These are phyloP conservation scores for Pseudogymnoascus sp. DNA, from an alignment of 2,329 filamentous ascomycete genomes.

Conservation along the genomic window DNA sequence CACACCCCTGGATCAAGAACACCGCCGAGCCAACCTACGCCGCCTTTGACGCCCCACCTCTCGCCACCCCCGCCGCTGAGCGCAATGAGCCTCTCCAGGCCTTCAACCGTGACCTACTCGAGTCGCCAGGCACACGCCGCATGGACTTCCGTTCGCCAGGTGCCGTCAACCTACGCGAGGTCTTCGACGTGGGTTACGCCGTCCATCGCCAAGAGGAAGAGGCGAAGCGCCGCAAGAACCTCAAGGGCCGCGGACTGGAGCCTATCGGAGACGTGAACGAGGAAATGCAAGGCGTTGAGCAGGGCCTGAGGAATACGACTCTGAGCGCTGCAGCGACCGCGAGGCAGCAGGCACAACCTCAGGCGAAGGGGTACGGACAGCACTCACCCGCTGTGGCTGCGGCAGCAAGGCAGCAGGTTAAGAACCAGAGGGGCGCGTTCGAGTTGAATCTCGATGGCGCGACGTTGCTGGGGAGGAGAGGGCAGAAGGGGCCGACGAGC, in stretches of 20 bases:
- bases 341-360: constrained; percentile 36
- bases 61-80: constrained; percentile 56
- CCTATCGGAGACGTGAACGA: constrained; percentile 57
- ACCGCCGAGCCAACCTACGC: constrained; percentile 61
- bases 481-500: constrained; percentile 38
- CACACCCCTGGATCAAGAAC: constrained; percentile 86
- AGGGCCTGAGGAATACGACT: constrained; percentile 77
- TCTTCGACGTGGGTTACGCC: constrained; percentile 97
- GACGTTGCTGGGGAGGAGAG: constrained; percentile 71
- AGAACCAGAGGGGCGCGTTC: constrained; percentile 69
- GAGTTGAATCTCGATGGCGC: constrained; percentile 89
- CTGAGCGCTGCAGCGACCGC: constrained; percentile 61
- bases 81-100: constrained; percentile 38
- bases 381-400: constrained; percentile 79
- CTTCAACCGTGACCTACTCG: constrained; percentile 49
- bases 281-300: constrained; percentile 67
- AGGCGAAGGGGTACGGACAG: constrained; percentile 69
- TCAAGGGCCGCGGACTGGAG: constrained; percentile 59
- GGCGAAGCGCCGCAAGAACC: constrained; percentile 80
- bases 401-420: constrained; percentile 73
- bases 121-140: constrained; percentile 55
- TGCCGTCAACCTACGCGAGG: constrained; percentile 89
- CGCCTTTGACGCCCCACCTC: constrained; percentile 61
- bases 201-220: constrained; percentile 97
- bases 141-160: constrained; percentile 94